Evolutionary conservation across 192 early-diverging fungal genomes (phyloP).

Genomic region (Oehlia diaphana): DNA sequence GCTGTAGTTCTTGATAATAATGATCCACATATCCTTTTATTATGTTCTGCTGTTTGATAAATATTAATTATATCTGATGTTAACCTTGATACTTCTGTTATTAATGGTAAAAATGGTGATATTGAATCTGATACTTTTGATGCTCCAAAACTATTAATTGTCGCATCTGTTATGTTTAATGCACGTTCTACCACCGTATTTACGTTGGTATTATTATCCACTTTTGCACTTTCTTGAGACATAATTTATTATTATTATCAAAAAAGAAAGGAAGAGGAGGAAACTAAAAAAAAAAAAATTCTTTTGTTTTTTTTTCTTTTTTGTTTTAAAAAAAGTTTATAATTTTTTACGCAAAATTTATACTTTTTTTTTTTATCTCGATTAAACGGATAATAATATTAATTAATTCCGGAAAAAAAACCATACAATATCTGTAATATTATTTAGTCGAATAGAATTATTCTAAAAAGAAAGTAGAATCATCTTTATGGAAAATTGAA

Average conservation of each 20-base stretch:
- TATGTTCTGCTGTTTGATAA: conserved; percentile 31
- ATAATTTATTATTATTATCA: background rate
- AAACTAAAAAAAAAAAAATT: too few relatives aligned
- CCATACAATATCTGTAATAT: too few relatives aligned
- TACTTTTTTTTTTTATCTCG: too few relatives aligned
- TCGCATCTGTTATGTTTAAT: background rate
- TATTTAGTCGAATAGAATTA: too few relatives aligned
- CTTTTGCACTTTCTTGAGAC: background rate
- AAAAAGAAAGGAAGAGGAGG: too few relatives aligned
- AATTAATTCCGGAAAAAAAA: too few relatives aligned
- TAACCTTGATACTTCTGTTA: background rate
- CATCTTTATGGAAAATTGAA: too few relatives aligned
- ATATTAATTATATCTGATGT: conserved; percentile 11
- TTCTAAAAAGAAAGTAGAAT: too few relatives aligned
- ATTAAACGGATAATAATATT: too few relatives aligned
- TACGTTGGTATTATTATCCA: background rate
- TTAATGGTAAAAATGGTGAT: conserved; percentile 26
- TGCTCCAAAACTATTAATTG: background rate
- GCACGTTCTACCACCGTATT: background rate
- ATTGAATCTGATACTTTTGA: conserved; percentile 11
- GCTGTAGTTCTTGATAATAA: background rate
- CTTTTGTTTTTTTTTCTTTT: too few relatives aligned
- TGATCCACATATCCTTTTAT: conserved; percentile 24
- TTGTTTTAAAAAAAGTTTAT: too few relatives aligned
- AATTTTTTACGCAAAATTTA: too few relatives aligned